phyloP scores from a whole-genome alignment of 768 basidiomycete species.

The Boletus edulis region DNA sequence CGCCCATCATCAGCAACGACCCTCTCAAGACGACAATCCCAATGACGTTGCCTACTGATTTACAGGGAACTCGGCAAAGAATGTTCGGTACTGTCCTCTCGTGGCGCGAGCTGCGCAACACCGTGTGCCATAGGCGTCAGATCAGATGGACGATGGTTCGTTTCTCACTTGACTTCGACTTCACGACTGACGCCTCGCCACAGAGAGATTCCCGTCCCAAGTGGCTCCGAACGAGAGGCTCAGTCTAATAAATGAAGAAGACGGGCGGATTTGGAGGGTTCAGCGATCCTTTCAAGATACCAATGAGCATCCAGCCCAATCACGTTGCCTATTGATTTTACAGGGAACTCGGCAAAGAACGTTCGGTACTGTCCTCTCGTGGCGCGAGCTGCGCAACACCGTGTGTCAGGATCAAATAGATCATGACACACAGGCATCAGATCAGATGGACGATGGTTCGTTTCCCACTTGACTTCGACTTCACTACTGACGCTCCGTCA shows the following conservation, averaged over 20 bases:
- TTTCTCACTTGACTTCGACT: neutral
- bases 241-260: neutral
- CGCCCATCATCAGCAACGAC: too few relatives aligned
- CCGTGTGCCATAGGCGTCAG: neutral
- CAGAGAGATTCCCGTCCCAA: constrained; percentile 9
- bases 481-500: neutral
- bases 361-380: constrained; percentile 1
- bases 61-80: neutral
- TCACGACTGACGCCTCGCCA: neutral
- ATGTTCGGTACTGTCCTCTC: neutral
- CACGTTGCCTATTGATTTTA: neutral
- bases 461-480: neutral
- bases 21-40: neutral
- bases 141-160: constrained; percentile 7
- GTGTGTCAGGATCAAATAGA: neutral
- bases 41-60: neutral
- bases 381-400: constrained; percentile 1
- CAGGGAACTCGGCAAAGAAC: neutral
- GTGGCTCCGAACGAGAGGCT: constrained; percentile 5
- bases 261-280: neutral
- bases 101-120: constrained; percentile 2
- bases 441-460: constrained; percentile 7
- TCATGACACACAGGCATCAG: neutral
- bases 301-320: neutral
- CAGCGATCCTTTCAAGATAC: too few relatives aligned